phyloP scores from a whole-genome alignment of 163 green algal genomes.

The Chlamydomonas reinhardtii region DNA sequence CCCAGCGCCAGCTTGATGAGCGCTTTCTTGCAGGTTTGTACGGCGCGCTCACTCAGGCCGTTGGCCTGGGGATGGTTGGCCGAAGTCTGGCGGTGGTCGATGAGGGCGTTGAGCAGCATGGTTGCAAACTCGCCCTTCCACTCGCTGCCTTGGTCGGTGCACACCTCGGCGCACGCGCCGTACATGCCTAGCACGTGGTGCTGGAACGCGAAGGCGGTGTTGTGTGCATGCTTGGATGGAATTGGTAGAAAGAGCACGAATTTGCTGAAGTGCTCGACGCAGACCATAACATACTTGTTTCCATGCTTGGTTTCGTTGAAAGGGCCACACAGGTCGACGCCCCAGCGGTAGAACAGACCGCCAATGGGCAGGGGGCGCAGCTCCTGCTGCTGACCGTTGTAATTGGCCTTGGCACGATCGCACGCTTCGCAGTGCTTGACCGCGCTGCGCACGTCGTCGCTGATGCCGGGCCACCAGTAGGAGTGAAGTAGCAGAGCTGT shows the following conservation, averaged over 20 bases:
- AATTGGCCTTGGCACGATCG: neutral
- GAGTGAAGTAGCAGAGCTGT: neutral
- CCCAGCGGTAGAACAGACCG: slow-evolving; percentile 35
- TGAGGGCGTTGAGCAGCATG: neutral
- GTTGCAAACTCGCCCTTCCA: slow-evolving; percentile 26
- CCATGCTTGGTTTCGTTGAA: neutral
- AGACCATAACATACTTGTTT: slow-evolving; percentile 36
- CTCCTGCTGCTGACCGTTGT: neutral
- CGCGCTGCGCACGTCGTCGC: neutral
- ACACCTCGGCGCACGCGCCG: slow-evolving; percentile 20
- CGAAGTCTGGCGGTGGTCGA: slow-evolving; percentile 17
- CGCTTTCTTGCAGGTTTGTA: neutral
- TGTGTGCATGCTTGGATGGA: neutral
- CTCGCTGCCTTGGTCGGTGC: slow-evolving; percentile 27
- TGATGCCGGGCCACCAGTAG: slow-evolving; percentile 4
- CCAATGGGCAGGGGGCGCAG: slow-evolving; percentile 5
- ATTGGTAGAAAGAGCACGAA: slow-evolving; percentile 20
- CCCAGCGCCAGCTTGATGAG: neutral
- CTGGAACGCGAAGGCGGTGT: neutral
- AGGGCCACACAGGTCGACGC: slow-evolving; percentile 8
- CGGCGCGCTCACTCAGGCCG: neutral
- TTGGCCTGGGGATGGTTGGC: slow-evolving; percentile 30
- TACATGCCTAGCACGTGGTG: slow-evolving; percentile 14
- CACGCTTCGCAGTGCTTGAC: slow-evolving; percentile 2
- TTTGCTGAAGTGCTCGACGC: slow-evolving; percentile 31